Evolutionary conservation across 768 basidiomycete genomes (phyloP), one percentile per base, ranked within the genome.

Genomic region (Termitomyces sp.): DNA sequence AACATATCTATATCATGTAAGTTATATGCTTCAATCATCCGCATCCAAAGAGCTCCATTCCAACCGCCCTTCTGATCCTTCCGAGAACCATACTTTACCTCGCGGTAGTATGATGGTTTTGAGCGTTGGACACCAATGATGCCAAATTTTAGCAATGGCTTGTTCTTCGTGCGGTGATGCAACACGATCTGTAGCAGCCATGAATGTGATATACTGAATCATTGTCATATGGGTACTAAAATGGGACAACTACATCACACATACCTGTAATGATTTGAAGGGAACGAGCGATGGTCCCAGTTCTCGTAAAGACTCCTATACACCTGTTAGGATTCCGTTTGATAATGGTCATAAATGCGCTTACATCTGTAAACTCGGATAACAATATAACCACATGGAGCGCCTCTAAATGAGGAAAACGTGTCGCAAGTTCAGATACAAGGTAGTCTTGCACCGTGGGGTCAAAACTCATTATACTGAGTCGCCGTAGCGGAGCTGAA

Each of bases 91-190:
- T 8, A 85, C 78, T 51, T 76, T 68, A 2, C 85, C 85, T 55
- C 75, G 74, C 0, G 85, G 84, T 0, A 87, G 67, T 15, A 87
- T 85, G 51, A 87, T 82, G 0, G 85, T 85, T 55, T 73, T 73
- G 30, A 87, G 70, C 0, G 83, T 82, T 3, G 82, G 80, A 65
- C 85, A 87, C 24, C 77, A 76, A 21, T 65, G 60, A 53, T 80
- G 78, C 85, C 84, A 87, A 44, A 67, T 62, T 45, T 67, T 67
- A n/a, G 80, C 85, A 11, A 86, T 76, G 57, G 69, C 67, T 15
- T 71, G 69, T 63, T 87, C 84, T 53, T 78, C 71, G 9, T 66
- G 70, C 60, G 64, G 51, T 22, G 61, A 52, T 12, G 65, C 60
- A 7, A 56, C 47, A 22, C 68, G 67, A 37, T 65, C 59, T 14